Percentiles rank a stretch among this genome's conserved stretches.
These are phyloP conservation scores for Pseudogymnoascus sp. DNA, from an alignment of 2,329 filamentous ascomycete species.

Conservation along the genomic window DNA sequence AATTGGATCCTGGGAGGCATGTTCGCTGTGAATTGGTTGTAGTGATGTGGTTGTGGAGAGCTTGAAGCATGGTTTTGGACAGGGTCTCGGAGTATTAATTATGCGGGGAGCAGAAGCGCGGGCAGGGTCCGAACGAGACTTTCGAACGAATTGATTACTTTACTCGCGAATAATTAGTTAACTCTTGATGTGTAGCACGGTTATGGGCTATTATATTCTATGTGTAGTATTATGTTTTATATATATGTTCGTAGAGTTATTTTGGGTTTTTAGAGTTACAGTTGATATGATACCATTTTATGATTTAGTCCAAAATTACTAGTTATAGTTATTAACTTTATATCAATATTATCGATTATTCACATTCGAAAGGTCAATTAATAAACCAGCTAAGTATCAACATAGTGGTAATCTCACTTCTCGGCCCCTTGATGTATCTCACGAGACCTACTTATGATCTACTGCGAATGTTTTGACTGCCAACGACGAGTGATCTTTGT, in stretches of 20 bases:
- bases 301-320: neutral
- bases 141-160: neutral
- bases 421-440: neutral
- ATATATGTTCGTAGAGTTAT: neutral
- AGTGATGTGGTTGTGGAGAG: neutral
- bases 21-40: slow-evolving; percentile 4
- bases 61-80: neutral
- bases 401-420: neutral
- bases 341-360: neutral
- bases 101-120: neutral
- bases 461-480: neutral
- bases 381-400: neutral
- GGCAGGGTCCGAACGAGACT: neutral
- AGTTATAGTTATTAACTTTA: neutral
- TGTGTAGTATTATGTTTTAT: neutral
- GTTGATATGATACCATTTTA: neutral
- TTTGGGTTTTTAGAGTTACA: neutral
- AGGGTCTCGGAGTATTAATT: slow-evolving; percentile 5
- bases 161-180: neutral
- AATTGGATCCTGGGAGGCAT: neutral
- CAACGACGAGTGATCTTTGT: neutral
- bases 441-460: neutral
- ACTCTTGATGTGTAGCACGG: neutral
- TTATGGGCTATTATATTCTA: neutral
- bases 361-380: neutral